These are phyloP conservation scores for Tolypocladium cylindrosporum DNA, from an alignment of 2,329 filamentous ascomycete species.

Conservation along the genomic window DNA sequence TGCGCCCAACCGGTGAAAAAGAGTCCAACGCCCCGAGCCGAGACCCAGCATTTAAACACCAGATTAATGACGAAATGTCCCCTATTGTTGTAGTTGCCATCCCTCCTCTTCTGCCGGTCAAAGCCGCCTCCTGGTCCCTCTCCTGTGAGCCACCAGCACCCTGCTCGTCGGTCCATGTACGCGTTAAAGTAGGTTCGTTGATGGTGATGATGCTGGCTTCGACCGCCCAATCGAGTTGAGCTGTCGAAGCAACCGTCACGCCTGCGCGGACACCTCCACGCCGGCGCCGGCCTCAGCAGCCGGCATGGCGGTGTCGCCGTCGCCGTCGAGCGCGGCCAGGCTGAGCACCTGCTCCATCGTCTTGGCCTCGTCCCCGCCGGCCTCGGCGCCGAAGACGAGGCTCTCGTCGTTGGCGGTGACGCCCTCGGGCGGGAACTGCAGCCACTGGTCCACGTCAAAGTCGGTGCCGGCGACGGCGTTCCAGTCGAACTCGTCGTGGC, in stretches of 20 bases:
- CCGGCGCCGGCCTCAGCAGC: background rate
- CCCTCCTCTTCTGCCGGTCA: background rate
- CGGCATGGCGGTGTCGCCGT: conserved; percentile 10
- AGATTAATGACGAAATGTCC: background rate
- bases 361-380: conserved; percentile 13
- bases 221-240: background rate
- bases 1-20: background rate
- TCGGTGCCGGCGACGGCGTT: conserved; percentile 40
- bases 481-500: conserved; percentile 43
- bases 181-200: background rate
- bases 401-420: conserved; percentile 28
- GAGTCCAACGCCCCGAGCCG: background rate
- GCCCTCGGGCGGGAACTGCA: conserved; percentile 45
- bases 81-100: background rate
- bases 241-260: background rate
- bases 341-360: conserved; percentile 17
- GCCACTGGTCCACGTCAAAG: conserved; percentile 49
- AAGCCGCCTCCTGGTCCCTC: background rate
- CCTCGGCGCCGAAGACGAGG: background rate
- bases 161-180: background rate
- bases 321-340: conserved; percentile 17
- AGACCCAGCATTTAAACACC: background rate
- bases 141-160: background rate
- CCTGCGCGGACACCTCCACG: background rate
- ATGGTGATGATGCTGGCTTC: background rate